Conservation (phyloP, 257 asterid species). For the Plantago elongata region DNA sequence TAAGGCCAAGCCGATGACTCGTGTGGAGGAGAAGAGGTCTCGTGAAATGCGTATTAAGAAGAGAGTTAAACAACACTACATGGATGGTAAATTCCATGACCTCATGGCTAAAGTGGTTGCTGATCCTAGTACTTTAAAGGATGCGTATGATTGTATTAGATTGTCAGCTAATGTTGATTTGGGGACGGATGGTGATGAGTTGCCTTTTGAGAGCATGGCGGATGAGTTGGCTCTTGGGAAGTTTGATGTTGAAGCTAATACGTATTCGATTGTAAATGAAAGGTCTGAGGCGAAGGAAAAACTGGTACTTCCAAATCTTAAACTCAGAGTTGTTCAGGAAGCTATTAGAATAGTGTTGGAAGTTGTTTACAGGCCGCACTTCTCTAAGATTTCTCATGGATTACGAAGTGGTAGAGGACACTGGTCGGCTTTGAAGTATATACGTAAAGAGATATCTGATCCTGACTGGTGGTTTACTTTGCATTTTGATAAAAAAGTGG, state of each 20-base stretch:
- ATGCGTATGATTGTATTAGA: slow-evolving; percentile 72
- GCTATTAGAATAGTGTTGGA: slow-evolving; percentile 77
- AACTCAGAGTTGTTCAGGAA: slow-evolving; percentile 73
- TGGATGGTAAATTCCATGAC: slow-evolving; percentile 59
- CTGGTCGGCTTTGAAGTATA: slow-evolving; percentile 75
- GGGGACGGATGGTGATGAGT: slow-evolving; percentile 31
- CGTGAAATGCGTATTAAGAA: slow-evolving; percentile 71
- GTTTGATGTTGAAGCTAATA: slow-evolving; percentile 58
- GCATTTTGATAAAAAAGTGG: slow-evolving; percentile 45
- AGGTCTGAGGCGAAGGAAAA: slow-evolving; percentile 49
- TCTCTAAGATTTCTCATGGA: slow-evolving; percentile 86
- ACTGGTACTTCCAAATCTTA: slow-evolving; percentile 61
- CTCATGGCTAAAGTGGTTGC: slow-evolving; percentile 73
- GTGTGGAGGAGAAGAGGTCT: slow-evolving; percentile 52
- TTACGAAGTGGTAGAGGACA: slow-evolving; percentile 78
- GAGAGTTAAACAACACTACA: slow-evolving; percentile 73
- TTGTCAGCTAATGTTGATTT: slow-evolving; percentile 58
- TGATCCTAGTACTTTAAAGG: slow-evolving; percentile 60
- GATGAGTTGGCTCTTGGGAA: slow-evolving; percentile 60
- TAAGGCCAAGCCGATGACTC: slow-evolving; percentile 37
- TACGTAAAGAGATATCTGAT: slow-evolving; percentile 58
- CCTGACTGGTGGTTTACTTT: slow-evolving; percentile 87
- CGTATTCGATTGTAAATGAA: slow-evolving; percentile 51
- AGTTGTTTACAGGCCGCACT: slow-evolving; percentile 75
- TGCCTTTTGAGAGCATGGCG: slow-evolving; percentile 67